Evolutionary conservation across 495 filamentous ascomycete species (phyloP).

Genomic region (Neurospora sp.): DNA sequence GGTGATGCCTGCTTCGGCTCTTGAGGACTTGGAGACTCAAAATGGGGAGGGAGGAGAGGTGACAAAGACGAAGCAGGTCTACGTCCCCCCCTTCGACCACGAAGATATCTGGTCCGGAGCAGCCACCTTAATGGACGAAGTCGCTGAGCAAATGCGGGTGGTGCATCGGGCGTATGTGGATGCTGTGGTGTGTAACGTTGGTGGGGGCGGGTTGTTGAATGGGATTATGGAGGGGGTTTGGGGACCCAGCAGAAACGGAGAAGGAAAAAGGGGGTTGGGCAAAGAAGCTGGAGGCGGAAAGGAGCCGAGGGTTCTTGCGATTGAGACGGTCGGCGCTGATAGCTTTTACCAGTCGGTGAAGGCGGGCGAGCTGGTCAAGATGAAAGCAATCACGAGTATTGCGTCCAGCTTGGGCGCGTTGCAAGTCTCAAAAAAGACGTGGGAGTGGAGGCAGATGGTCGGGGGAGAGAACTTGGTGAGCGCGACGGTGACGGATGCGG

Average conservation of each 20-base stretch:
- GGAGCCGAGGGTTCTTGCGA: conserved; percentile 53
- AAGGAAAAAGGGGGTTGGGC: neutral
- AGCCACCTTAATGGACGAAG: conserved; percentile 63
- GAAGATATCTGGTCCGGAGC: conserved; percentile 75
- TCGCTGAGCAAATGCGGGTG: conserved; percentile 47
- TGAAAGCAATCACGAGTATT: conserved; percentile 69
- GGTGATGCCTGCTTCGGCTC: conserved; percentile 39
- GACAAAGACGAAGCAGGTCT: conserved; percentile 47
- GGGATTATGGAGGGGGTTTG: conserved; percentile 50
- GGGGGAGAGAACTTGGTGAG: conserved; percentile 45
- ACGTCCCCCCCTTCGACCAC: conserved; percentile 89
- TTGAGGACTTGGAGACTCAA: too few relatives aligned
- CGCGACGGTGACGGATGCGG: conserved; percentile 63
- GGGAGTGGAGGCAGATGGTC: conserved; percentile 42
- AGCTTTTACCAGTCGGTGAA: conserved; percentile 52
- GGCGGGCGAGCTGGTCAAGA: conserved; percentile 50
- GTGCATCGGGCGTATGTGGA: conserved; percentile 39
- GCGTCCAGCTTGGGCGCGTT: conserved; percentile 71
- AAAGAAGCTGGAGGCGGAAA: conserved; percentile 28
- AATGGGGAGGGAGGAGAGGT: too few relatives aligned
- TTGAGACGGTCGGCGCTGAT: conserved; percentile 77
- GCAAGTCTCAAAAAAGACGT: conserved; percentile 61
- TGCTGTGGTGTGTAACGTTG: conserved; percentile 73
- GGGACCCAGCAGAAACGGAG: neutral
- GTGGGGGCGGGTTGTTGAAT: conserved; percentile 78